Conservation (phyloP, 2,329 filamentous ascomycete genomes). For the Zymoseptoria passerinii region DNA sequence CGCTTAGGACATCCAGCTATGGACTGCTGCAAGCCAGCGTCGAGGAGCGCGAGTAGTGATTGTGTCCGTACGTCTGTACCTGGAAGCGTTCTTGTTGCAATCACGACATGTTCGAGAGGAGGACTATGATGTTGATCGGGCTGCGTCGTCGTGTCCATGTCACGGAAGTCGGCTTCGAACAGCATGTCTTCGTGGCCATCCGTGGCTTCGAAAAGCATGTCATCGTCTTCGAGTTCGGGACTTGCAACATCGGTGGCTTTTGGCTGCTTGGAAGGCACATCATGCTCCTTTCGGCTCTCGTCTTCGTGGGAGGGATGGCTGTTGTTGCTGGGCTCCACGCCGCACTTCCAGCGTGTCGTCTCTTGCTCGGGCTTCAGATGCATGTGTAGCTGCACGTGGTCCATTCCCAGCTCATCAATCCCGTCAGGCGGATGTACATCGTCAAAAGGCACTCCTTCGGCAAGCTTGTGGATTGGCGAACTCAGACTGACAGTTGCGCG, state of each 20-base stretch:
- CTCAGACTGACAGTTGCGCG: slow-evolving; percentile 13
- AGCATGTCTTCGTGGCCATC: neutral
- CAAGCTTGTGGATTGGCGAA: slow-evolving; percentile 16
- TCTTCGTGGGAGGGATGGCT: neutral
- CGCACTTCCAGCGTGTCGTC: neutral
- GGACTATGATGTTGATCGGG: neutral
- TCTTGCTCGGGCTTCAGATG: slow-evolving; percentile 5
- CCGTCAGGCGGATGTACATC: slow-evolving; percentile 12
- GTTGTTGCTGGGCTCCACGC: neutral
- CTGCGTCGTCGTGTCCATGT: neutral
- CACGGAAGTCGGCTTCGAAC: neutral
- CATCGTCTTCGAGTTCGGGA: neutral
- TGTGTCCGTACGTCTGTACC: neutral
- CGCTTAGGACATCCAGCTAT: slow-evolving; percentile 25
- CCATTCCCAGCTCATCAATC: slow-evolving; percentile 13
- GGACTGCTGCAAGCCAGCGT: slow-evolving; percentile 27
- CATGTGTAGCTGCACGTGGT: slow-evolving; percentile 21
- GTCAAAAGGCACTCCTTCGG: slow-evolving; percentile 16
- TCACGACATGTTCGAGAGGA: neutral
- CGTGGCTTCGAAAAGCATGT: neutral
- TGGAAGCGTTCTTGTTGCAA: neutral
- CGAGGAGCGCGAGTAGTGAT: slow-evolving; percentile 3
- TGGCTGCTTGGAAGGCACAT: neutral
- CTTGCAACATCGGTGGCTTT: neutral
- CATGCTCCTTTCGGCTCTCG: neutral